Evolutionary conservation across 495 filamentous ascomycete species (phyloP), one percentile per base, ranked within the genome.

Genomic region (Usnea hakonensis): DNA sequence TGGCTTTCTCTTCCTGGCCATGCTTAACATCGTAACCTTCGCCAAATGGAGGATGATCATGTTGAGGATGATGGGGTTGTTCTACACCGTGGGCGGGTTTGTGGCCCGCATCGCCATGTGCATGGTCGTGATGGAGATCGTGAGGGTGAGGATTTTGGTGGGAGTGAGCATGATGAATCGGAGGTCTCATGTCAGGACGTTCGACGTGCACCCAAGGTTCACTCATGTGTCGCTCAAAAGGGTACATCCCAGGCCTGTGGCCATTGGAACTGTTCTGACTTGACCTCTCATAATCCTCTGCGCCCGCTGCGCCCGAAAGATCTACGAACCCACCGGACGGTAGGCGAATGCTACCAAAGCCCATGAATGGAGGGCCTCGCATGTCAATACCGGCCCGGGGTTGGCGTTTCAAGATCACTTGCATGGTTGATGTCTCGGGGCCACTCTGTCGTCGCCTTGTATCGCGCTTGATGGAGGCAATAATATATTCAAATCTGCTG

Each of bases 331-430:
- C 46, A 6, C 26, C 30, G 4, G 9, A 17, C 1, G 46, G 46
- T 14, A 17, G 46, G 46, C 46, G 46, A 30, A 30, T 5, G 10
- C 10, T 50, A 26, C 46, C 26, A 30, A 50, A 50, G 26, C 46
- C 26, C 13, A 17, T 30, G 14, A 50, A 30, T n/a, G n/a, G n/a
- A 6, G 46, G 23, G 10, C 46, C 46, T 30, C 36, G 52, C 5
- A 5, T 21, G 9, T 28, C 21, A 17, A 56, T 14, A 21, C 53
- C 64, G 11, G 48, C 35, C 21, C 64, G 62, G 2, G 36, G 16
- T 35, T 58, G 57, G 7, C 67, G 67, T 32, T 62, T 66, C 23
- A 69, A 46, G 30, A 67, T 62, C 26, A 67, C 59, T 38, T 57
- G 58, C 58, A 69, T 44, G 30, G 54, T 44, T 50, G 46, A 30